Conservation (phyloP, 1,284 basidiomycete species). For the Wolfiporia cocos region DNA sequence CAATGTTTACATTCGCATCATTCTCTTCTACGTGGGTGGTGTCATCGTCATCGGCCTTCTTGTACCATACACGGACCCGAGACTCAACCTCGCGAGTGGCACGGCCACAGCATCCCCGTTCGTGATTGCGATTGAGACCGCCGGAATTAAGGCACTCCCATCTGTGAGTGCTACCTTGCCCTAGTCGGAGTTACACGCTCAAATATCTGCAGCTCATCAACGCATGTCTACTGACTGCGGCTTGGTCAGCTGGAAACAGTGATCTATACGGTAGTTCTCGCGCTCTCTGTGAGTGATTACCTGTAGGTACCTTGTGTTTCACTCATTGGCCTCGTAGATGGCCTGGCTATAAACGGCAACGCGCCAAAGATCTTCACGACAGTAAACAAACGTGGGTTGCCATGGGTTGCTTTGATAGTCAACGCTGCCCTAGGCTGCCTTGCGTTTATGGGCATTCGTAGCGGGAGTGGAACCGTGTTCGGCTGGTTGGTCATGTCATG, state of each 20-base stretch:
- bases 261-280: slow-evolving; percentile 78
- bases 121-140: slow-evolving; percentile 76
- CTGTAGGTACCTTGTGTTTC: too few relatives aligned
- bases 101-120: slow-evolving; percentile 70
- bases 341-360: slow-evolving; percentile 72
- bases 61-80: slow-evolving; percentile 63
- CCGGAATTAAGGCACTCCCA: slow-evolving; percentile 70
- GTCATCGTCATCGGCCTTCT: slow-evolving; percentile 76
- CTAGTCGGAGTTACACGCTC: not conserved
- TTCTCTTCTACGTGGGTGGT: slow-evolving; percentile 67
- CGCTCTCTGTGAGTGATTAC: too few relatives aligned
- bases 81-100: slow-evolving; percentile 49
- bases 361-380: slow-evolving; percentile 55
- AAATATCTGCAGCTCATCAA: slow-evolving; percentile 49
- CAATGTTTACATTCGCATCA: slow-evolving; percentile 74
- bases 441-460: slow-evolving; percentile 41
- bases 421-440: slow-evolving; percentile 40
- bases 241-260: slow-evolving; percentile 82
- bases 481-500: slow-evolving; percentile 16
- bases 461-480: slow-evolving; percentile 30
- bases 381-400: slow-evolving; percentile 72
- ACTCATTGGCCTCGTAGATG: too few relatives aligned
- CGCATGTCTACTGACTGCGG: slow-evolving; percentile 59
- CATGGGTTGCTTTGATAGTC: slow-evolving; percentile 48
- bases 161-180: slow-evolving; percentile 25